phyloP scores from a whole-genome alignment of 2,329 filamentous ascomycete genomes.

The Claviceps sp. region DNA sequence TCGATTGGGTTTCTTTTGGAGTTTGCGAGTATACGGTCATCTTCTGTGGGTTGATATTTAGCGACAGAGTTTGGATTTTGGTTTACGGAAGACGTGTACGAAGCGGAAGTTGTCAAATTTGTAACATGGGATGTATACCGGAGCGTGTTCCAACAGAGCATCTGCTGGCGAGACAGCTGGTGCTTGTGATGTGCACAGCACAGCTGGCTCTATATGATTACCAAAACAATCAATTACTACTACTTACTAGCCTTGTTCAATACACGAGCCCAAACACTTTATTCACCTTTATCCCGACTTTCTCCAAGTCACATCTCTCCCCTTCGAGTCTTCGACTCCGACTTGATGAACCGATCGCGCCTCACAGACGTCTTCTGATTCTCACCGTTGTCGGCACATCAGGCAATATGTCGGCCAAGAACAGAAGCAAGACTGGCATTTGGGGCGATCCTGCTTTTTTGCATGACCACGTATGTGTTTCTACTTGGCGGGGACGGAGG shows the following conservation, averaged over 20 bases:
- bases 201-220: neutral
- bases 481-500: constrained; percentile 16
- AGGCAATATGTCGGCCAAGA: neutral
- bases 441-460: constrained; percentile 17
- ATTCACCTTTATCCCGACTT: neutral
- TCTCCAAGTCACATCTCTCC: neutral
- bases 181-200: neutral
- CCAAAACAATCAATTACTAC: neutral
- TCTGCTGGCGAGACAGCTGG: neutral
- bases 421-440: neutral
- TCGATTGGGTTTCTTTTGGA: neutral
- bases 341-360: neutral
- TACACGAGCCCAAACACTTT: neutral
- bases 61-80: neutral
- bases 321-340: no score
- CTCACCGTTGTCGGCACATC: neutral
- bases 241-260: no score
- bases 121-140: neutral
- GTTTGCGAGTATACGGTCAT: neutral
- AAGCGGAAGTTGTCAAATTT: neutral
- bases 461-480: constrained; percentile 19
- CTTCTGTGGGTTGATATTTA: neutral
- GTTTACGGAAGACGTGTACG: neutral
- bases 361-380: neutral
- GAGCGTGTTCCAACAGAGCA: neutral